Evolutionary conservation across 1,284 basidiomycete genomes (phyloP), one percentile per base, ranked within the genome.

Genomic region (Sphaerobolus stellatus): DNA sequence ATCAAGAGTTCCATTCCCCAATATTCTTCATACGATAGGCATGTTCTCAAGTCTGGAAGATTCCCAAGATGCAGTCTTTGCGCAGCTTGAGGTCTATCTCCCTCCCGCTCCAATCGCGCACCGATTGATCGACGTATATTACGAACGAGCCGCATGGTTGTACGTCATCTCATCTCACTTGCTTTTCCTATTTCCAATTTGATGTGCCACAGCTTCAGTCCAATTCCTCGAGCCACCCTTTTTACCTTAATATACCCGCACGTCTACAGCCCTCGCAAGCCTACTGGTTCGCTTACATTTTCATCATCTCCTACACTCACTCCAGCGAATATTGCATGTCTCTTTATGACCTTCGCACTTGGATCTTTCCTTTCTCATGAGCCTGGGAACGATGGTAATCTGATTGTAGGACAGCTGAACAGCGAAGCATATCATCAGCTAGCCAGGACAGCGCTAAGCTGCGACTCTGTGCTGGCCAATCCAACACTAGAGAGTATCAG

Each of bases 141-240:
- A 47, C 48, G 52, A 53, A 20, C 45, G 48, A 20, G 52, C 44
- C 14, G 43, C 52, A 22, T 53, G 52, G 52, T 25, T 53, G 52
- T 53, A 25, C 20, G 52, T 30, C 20, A 22, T 18, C 14, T 46
- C 20, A 13, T 13, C n/a, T 24, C 25, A 9, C 24, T 7, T 30
- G n/a, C n/a, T 5, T 4, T 36, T 31, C n/a, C 18, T 6, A 20
- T 36, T 45, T 5, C 30, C 16, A 43, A 25, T 53, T 28, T 28
- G 38, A 45, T 18, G 13, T 29, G n/a, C 30, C 25, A 20, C 30
- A 53, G 52, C 20, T 53, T 47, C 31, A 53, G 48, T 31, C 44
- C 52, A 5, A 53, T 53, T 33, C 34, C 52, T 11, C 46, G 30
- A 34, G 25, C n/a, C 14, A 24, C 24, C 22, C 48, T 53, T 48